Conservation (phyloP, 2,329 filamentous ascomycete species). For the Proliferodiscus dingleyae region DNA sequence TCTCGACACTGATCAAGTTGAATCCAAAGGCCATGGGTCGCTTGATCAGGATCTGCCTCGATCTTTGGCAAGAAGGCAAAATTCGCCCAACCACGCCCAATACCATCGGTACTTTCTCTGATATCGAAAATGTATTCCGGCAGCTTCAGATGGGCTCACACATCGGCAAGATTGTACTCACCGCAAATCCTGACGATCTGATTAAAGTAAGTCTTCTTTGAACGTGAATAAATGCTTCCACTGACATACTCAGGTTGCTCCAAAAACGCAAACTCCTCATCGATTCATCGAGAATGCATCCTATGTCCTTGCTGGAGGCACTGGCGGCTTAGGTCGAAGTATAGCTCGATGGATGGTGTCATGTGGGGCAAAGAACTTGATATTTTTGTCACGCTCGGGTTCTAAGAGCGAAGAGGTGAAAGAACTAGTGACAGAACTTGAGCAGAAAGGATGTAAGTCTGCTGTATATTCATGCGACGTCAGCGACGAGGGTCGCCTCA, state of each 20-base stretch:
- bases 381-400: conserved; percentile 13
- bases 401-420: conserved; percentile 7
- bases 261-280: conserved; percentile 15
- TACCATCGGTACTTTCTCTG: conserved; percentile 1
- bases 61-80: not conserved
- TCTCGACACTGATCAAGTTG: not conserved
- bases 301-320: conserved; percentile 26
- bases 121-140: conserved; percentile 8
- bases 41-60: not conserved
- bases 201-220: not conserved
- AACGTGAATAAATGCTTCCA: conserved; percentile 36
- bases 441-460: conserved; percentile 13
- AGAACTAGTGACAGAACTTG: conserved; percentile 7
- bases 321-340: conserved; percentile 25
- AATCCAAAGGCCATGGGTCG: not conserved
- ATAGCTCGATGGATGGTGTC: conserved; percentile 13
- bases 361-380: conserved; percentile 14
- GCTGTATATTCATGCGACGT: conserved; percentile 19
- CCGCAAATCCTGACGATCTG: not conserved
- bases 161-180: conserved; percentile 4
- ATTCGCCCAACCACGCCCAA: not conserved
- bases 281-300: conserved; percentile 30
- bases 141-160: conserved; percentile 9
- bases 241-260: conserved; percentile 17
- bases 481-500: conserved; percentile 8